Evolutionary conservation across 257 asterid species (phyloP), one percentile per base, ranked within the genome.

Genomic region (Catharanthus roseus): DNA sequence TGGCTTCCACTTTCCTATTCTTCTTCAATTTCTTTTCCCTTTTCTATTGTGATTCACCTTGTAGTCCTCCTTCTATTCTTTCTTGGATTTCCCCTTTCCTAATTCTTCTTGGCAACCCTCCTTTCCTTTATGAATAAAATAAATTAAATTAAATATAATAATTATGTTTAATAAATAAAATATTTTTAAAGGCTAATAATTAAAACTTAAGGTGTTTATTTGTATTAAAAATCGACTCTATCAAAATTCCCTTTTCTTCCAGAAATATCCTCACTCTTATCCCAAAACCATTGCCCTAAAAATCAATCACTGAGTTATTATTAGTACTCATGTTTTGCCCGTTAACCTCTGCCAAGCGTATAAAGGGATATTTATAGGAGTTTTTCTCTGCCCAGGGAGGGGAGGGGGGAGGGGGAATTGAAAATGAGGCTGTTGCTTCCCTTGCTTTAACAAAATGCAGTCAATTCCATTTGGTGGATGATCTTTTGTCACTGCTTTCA

Each of bases 251-350:
- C 80, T 88, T 86, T 26, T 81, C 87, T 9, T 81, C 86, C 8
- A 86, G 70, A 10, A 90, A 88, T 7, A 86, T 44, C 74, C 85
- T 69, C 2, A 71, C 81, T 77, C 90, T 82, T 84, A 86, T 79
- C 3, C 89, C 88, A 60, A 88, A 85, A n/a, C 33, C 61, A 54
- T 23, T 54, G 16, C 61, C 61, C 61, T 33, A 23, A 23, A 54
- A 54, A n/a, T 54, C 33, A 54, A 54, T 33, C 61, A 54, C 33
- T 33, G 7, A 2, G 10, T n/a, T 9, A 5, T 16, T 54, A 54
- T 21, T 24, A 54, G 33, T 10, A 54, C 33, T 10, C 33, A 24
- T 23, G 31, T 8, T 24, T n/a, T 54, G 6, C 31, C 2, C 61
- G 31, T 38, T 54, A 16, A 54, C 6, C 61, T 24, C 33, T 24